These are phyloP conservation scores for Talaromyces amestolkiae DNA, from an alignment of 2,329 filamentous ascomycete species.

Conservation along the genomic window DNA sequence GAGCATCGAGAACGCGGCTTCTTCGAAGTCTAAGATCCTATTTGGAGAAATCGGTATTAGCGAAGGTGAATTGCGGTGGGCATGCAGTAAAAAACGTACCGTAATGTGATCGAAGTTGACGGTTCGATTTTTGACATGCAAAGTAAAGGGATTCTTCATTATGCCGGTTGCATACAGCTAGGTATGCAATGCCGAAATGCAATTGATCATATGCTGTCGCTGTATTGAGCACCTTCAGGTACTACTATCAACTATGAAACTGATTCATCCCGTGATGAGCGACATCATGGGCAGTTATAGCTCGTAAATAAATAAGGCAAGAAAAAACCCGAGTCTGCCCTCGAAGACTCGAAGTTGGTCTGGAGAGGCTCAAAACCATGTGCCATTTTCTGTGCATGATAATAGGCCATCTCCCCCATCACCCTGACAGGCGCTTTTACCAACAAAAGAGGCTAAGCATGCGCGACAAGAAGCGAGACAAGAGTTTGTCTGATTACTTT, in stretches of 20 bases:
- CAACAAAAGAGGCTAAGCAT: not conserved
- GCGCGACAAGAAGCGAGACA: not conserved
- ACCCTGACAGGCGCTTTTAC: not conserved
- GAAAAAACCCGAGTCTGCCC: not conserved
- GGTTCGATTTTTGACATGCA: constrained; percentile 22
- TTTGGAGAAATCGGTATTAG: not conserved
- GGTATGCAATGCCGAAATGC: not conserved
- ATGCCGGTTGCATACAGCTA: not conserved
- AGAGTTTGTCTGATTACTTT: not conserved
- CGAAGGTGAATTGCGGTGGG: not conserved
- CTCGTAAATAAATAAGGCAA: not conserved
- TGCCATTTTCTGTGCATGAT: not conserved
- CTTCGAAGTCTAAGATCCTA: constrained; percentile 21
- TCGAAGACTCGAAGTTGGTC: not conserved
- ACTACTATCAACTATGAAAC: not conserved
- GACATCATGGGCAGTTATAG: not conserved
- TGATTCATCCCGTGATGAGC: not conserved
- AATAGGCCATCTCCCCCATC: not conserved
- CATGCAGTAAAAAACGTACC: constrained; percentile 10
- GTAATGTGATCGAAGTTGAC: constrained; percentile 23
- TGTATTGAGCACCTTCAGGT: not conserved
- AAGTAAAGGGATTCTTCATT: constrained; percentile 19
- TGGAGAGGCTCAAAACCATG: not conserved
- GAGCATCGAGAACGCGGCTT: constrained; percentile 22
- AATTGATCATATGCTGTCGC: not conserved